These are phyloP conservation scores for Amphirosellinia nigrospora DNA, from an alignment of 495 filamentous ascomycete genomes.

Conservation along the genomic window DNA sequence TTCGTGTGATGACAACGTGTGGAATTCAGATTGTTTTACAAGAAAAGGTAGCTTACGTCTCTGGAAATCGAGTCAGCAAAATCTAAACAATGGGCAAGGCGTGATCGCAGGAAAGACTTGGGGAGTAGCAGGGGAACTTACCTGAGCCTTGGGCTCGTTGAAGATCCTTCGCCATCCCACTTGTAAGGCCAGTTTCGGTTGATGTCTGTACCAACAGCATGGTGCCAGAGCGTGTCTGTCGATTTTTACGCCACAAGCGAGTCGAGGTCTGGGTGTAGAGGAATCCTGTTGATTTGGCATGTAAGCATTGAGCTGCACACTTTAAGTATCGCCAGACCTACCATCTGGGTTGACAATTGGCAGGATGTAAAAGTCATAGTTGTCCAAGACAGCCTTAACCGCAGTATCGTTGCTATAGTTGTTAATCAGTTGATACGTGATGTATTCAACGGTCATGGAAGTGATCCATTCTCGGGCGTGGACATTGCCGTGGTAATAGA, in stretches of 20 bases:
- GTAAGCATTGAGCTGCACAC: not conserved
- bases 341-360: slow-evolving; percentile 71
- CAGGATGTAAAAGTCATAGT: slow-evolving; percentile 69
- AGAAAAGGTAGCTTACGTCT: slow-evolving; percentile 35
- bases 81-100: not conserved
- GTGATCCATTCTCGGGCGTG: slow-evolving; percentile 72
- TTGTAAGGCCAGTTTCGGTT: slow-evolving; percentile 68
- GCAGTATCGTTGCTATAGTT: slow-evolving; percentile 54
- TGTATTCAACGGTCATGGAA: slow-evolving; percentile 61
- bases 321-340: slow-evolving; percentile 23
- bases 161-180: slow-evolving; percentile 39
- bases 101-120: too few species aligned
- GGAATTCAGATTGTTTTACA: not conserved
- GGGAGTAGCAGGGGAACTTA: slow-evolving; percentile 12
- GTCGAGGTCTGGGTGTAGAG: slow-evolving; percentile 64
- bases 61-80: slow-evolving; percentile 27
- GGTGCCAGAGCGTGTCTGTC: slow-evolving; percentile 52
- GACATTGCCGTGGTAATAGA: slow-evolving; percentile 66
- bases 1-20: not conserved
- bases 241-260: slow-evolving; percentile 72
- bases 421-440: slow-evolving; percentile 59
- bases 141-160: slow-evolving; percentile 39
- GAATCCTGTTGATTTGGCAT: slow-evolving; percentile 48
- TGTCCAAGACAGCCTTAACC: slow-evolving; percentile 57
- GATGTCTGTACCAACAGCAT: slow-evolving; percentile 64